Base-by-base conservation (phyloP, 139 green algal genomes). In the Coccomyxa sp. region DNA sequence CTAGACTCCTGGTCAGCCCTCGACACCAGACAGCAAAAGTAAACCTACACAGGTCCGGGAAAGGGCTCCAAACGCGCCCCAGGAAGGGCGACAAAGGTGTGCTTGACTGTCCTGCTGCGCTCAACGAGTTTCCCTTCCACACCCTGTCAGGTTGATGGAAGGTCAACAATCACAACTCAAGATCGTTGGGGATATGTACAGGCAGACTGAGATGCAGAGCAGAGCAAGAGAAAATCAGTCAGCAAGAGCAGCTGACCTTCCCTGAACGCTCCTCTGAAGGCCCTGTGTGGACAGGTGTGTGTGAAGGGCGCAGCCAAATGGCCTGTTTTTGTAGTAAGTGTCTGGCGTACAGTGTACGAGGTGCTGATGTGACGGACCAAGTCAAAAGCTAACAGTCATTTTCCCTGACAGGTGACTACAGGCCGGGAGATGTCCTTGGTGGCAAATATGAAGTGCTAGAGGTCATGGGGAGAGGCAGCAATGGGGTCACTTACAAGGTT, bases 401-500 rank as follows among this genome's bases (percentile, higher is more conserved):
- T 7, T 7, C 38, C 38, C 23, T 76, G 79, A 67, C 79, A 86
- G 84, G 84, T 30, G 84, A 87, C 76, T 83, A 81, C 30, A 67
- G 79, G 57, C 38, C 84, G n/a, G 84, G 84, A 15, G 81, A 87
- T 58, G 66, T 89, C 17, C 77, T 89, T 38, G 85, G 82, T 15
- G 84, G 88, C 16, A 85, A 88, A n/a, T 97, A 96, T 79, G 90
- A 88, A 15, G 84, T 97, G 11, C 31, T 85, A 28, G 88, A 89
- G 60, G 82, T 92, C 57, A 84, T 97, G 71, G 94, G 94, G 0
- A 79, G 84, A 0, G 94, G 94, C 13, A 86, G 84, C 79, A 96
- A 93, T 63, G 94, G 89, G 12, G 87, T 94, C 17, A 94, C 94
- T 0, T 97, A 96, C 84, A 82, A 83, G 83, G 89, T 85, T 14